Base-by-base conservation (phyloP, 2,329 filamentous ascomycete genomes). In the Fusarium fujikuroi region DNA sequence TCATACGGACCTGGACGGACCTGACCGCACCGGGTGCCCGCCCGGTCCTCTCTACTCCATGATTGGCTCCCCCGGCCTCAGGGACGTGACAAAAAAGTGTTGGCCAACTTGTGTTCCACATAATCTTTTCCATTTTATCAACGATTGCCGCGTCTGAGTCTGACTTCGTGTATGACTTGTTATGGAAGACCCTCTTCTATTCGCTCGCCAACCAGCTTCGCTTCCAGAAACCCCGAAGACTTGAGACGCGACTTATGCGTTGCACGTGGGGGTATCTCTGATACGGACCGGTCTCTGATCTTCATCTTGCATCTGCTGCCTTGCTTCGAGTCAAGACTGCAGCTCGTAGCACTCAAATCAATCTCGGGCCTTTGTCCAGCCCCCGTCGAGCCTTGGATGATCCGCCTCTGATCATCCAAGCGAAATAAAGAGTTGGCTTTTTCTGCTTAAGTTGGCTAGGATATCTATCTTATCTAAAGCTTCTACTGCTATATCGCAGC, bases 1-100 rank as follows among this genome's bases (percentile, higher is more conserved):
- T 69, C 53, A 62, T 63, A 58, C 68, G 65, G 63, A 60, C 63
- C 60, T 63, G 60, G 74, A 60, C 68, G 65, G 63, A 64, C 63
- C 60, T 63, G 74, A 63, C 70, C 50, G 64, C 68, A 75, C 73
- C 73, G 70, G 74, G 64, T 73, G 57, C 15, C 28, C 52, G 74
- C 66, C 73, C 72, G 74, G 72, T 70, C 57, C 69, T 25, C 28
- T 40, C 23, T 5, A 10, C 36, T 52, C 39, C 43, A 46, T 63
- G 57, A 72, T 72, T 75, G 65, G 74, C 23, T 21, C 44, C 37
- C 56, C 42, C 37, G 34, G 46, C 47, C 42, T 57, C 59, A 68
- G 60, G n/a, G 39, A 28, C 43, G 43, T 60, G 67, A 67, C 53
- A 63, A 70, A 70, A 70, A 58, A 70, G 32, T 60, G 42, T 60